phyloP scores from a whole-genome alignment of 2,329 filamentous ascomycete genomes.

The Apiospora phragmitis region DNA sequence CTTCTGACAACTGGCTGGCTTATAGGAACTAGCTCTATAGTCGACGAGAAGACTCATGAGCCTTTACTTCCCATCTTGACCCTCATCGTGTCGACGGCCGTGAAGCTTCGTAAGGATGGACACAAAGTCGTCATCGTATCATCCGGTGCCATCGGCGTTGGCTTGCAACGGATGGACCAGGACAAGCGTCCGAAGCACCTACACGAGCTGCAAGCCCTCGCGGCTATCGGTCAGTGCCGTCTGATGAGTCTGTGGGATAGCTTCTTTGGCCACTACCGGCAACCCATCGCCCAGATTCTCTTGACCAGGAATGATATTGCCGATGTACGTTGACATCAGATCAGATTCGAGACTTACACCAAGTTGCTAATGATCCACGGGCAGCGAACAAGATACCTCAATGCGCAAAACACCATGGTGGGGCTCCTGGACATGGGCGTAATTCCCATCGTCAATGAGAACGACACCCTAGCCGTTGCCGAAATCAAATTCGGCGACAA shows the following conservation, averaged over 20 bases:
- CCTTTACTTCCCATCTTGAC: constrained; percentile 88
- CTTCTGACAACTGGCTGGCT: neutral
- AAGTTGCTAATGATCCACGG: constrained; percentile 22
- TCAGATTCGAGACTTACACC: neutral
- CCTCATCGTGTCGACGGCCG: constrained; percentile 90
- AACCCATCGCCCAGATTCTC: constrained; percentile 92
- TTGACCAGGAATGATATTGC: constrained; percentile 95
- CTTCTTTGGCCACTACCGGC: constrained; percentile 81
- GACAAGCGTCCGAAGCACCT: constrained; percentile 87
- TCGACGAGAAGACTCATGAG: constrained; percentile 93
- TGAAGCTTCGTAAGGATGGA: constrained; percentile 83
- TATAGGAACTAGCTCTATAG: constrained; percentile 97
- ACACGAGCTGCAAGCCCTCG: constrained; percentile 86
- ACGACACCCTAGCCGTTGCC: constrained; percentile 92
- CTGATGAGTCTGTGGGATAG: constrained; percentile 96
- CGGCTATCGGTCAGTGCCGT: constrained; percentile 93
- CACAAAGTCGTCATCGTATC: constrained; percentile 96
- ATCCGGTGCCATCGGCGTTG: constrained; percentile 94
- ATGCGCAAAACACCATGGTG: constrained; percentile 92
- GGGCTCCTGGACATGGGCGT: constrained; percentile 93
- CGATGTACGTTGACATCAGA: constrained; percentile 59
- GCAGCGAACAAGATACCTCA: constrained; percentile 87
- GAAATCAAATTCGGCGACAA: constrained; percentile 99
- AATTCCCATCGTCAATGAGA: constrained; percentile 98
- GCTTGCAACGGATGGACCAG: constrained; percentile 85